Conservation (phyloP, 495 filamentous ascomycete species). For the Hyaloscypha finlandica region DNA sequence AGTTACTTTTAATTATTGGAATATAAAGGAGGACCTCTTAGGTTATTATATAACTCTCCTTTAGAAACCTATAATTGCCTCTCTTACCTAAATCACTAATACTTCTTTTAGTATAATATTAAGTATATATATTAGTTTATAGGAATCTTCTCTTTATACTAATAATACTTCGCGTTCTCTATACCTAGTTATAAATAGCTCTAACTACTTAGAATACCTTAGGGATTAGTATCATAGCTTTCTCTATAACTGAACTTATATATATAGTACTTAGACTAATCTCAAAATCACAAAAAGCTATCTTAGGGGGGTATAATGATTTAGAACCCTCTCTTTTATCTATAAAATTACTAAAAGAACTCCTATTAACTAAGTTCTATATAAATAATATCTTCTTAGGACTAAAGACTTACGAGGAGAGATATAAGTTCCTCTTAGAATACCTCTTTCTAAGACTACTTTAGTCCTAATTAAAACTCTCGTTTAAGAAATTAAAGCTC, state of each 20-base stretch:
- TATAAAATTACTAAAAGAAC: not conserved
- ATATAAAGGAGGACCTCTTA: too few relatives aligned
- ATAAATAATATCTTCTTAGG: not conserved
- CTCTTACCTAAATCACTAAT: not conserved
- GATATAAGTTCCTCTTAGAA: too few relatives aligned
- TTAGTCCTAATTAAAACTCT: not conserved
- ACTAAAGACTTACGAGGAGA: not conserved
- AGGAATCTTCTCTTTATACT: not conserved
- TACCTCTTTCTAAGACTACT: not conserved
- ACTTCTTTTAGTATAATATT: not conserved
- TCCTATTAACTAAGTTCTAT: not conserved
- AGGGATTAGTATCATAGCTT: not conserved
- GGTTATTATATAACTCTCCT: too few relatives aligned
- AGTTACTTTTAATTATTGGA: too few relatives aligned
- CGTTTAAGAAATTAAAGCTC: constrained; percentile 3
- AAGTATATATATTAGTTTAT: not conserved
- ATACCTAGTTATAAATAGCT: not conserved
- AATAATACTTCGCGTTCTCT: not conserved
- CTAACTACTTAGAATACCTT: not conserved
- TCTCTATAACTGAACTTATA: too few relatives aligned
- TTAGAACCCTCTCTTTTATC: not conserved
- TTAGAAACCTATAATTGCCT: too few relatives aligned
- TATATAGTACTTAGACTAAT: not conserved
- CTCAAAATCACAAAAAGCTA: too few relatives aligned
- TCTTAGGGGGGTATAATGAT: not conserved